phyloP scores from a whole-genome alignment of 2,329 filamentous ascomycete genomes.

The Botrytis tulipae region DNA sequence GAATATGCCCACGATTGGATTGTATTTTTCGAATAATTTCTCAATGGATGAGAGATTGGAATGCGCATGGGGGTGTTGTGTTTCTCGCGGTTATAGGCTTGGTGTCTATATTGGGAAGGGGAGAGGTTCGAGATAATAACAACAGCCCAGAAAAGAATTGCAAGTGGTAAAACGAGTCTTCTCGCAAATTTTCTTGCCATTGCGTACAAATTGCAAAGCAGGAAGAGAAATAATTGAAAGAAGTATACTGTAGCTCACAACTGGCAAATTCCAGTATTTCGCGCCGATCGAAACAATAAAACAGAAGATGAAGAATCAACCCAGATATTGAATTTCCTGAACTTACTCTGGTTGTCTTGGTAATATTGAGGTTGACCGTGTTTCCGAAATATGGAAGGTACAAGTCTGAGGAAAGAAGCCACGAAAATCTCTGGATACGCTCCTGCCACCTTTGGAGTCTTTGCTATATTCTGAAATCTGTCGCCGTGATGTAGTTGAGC shows the following conservation, averaged over 20 bases:
- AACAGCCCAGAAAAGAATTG: slow-evolving; percentile 21
- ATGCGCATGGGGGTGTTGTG: slow-evolving; percentile 6
- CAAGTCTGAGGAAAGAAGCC: neutral
- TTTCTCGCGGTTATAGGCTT: neutral
- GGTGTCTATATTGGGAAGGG: neutral
- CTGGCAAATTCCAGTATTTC: neutral
- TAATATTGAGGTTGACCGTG: neutral
- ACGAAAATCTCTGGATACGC: neutral
- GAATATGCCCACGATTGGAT: neutral
- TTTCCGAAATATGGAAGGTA: neutral
- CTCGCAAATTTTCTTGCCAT: slow-evolving; percentile 23
- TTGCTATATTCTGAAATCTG: neutral
- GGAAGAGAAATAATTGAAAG: neutral
- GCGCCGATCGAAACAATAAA: neutral
- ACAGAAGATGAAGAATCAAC: neutral
- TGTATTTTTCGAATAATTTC: slow-evolving; percentile 15
- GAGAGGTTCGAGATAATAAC: slow-evolving; percentile 13
- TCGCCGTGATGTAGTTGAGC: neutral
- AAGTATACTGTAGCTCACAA: too few relatives aligned
- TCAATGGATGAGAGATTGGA: slow-evolving; percentile 20
- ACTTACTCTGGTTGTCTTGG: neutral
- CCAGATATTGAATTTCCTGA: accelerated
- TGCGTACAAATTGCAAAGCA: neutral
- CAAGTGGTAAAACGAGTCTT: slow-evolving; percentile 27
- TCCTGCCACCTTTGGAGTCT: neutral